Evolutionary conservation across 768 basidiomycete species (phyloP), one percentile per base, ranked within the genome.

Genomic region (Crepidotus variabilis): DNA sequence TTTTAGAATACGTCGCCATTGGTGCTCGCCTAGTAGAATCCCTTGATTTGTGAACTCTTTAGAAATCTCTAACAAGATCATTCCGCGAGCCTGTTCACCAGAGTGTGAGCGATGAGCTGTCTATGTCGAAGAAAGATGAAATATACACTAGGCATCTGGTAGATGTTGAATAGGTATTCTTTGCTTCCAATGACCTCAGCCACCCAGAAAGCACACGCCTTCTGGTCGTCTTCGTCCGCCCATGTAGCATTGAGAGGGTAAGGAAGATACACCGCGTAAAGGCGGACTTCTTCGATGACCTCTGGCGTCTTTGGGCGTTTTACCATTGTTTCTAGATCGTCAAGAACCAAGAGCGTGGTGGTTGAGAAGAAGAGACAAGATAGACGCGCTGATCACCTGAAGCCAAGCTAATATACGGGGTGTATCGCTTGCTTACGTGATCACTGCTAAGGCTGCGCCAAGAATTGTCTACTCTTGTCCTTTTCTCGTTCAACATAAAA

Each of bases 181-280:
- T 54, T 60, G 55, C 49, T 36, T 1, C 75, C 78, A 21, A 80
- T 70, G 50, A 72, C 71, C 24, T 74, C 71, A 6, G 78, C 79
- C 43, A 82, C 69, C 82, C 82, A 84, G 57, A 67, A 72, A 33
- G 72, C 72, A 57, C 78, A 78, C 4, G 63, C 62, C 24, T 70
- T 72, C 32, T 70, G 73, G 60, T 81, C 77, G 5, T 65, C 61
- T 5, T 67, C 60, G 4, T 77, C 56, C 52, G 77, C 73, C 74
- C 75, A 79, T 60, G 80, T 76, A 2, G 74, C 75, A 61, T 79
- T 75, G 47, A 77, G 66, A 0, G 82, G 82, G 60, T 77, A 84
- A 3, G 81, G 79, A 34, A 78, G 70, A 56, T 73, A 74, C 20
- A 81, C 71, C 13, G 76, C 75, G 60, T 75, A 77, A 63, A 77